A percentile compares a stretch with the other conserved stretches of the same genome.
These are phyloP conservation scores for Hemisphaericaspora lyxosophila DNA, from an alignment of 1,139 yeast species.

Conservation along the genomic window DNA sequence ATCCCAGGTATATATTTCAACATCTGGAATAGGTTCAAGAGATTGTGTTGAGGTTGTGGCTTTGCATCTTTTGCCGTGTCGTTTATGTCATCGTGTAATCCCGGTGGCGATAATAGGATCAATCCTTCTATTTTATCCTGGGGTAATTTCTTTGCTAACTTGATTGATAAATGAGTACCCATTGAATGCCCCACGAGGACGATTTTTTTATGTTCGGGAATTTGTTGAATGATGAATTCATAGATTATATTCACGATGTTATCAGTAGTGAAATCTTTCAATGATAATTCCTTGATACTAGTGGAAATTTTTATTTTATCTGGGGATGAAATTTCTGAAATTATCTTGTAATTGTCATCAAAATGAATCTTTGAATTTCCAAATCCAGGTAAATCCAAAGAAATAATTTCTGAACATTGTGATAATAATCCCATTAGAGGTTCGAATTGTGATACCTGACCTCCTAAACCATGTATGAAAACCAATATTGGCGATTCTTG, in stretches of 20 bases:
- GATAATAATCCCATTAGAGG: conserved; percentile 62
- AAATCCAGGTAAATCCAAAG: conserved; percentile 75
- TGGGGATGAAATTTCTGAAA: conserved; percentile 23
- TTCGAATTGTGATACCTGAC: conserved; percentile 74
- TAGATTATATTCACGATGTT: conserved; percentile 46
- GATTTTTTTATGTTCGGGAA: conserved; percentile 47
- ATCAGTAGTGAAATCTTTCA: conserved; percentile 49
- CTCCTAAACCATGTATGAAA: conserved; percentile 75
- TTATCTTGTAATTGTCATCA: conserved; percentile 17
- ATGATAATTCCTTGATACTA: conserved; percentile 33
- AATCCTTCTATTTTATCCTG: conserved; percentile 43
- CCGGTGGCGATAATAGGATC: conserved; percentile 57
- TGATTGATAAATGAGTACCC: conserved; percentile 62
- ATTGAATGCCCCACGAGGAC: conserved; percentile 72
- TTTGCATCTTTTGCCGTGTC: background rate
- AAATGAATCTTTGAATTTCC: conserved; percentile 50
- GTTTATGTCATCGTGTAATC: conserved; percentile 32
- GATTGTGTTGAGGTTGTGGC: conserved; percentile 1
- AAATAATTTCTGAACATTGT: conserved; percentile 62
- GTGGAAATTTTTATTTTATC: conserved; percentile 31
- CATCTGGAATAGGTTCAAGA: conserved; percentile 7
- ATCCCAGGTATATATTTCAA: conserved; percentile 48
- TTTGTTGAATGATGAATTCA: conserved; percentile 38
- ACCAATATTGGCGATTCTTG: conserved; percentile 56
- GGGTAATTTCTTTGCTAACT: conserved; percentile 47